Percentiles rank a stretch among this genome's conserved stretches.
Conservation (phyloP, 2,329 filamentous ascomycete genomes). For the Colletotrichum noveboracense region DNA sequence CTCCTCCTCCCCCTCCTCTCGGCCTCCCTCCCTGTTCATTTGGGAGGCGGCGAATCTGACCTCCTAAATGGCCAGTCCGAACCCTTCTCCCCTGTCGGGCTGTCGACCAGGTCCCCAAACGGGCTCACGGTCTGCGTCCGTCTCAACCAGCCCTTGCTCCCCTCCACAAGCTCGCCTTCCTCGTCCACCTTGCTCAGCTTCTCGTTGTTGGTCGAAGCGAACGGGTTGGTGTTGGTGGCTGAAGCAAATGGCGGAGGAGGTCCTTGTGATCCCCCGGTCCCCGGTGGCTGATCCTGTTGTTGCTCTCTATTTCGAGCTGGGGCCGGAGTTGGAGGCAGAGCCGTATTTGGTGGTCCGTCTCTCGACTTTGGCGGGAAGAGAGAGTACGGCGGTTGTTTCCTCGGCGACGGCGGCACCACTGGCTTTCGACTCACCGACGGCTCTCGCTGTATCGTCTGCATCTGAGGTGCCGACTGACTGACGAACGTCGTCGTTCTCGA, state of each 20-base stretch:
- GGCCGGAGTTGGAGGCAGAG: not conserved
- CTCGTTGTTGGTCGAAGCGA: not conserved
- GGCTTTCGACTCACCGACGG: constrained; percentile 1
- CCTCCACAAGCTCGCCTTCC: constrained; percentile 9
- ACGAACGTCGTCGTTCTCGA: constrained; percentile 7
- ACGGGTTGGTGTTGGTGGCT: not conserved
- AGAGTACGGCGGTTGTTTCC: not conserved
- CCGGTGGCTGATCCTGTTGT: not conserved
- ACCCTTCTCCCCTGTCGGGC: not conserved
- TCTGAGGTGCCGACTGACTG: not conserved
- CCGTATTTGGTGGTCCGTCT: not conserved
- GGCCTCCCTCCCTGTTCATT: not conserved
- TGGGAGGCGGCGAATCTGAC: not conserved
- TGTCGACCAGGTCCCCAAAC: constrained; percentile 33
- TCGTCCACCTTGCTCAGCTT: constrained; percentile 10
- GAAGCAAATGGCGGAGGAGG: not conserved
- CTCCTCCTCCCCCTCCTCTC: not conserved
- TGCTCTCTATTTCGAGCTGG: not conserved
- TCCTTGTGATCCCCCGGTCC: not conserved
- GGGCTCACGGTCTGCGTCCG: constrained; percentile 37
- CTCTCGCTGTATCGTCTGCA: not conserved
- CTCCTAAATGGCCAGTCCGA: constrained; percentile 13
- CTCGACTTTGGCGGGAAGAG: constrained; percentile 7
- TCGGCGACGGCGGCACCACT: constrained; percentile 4
- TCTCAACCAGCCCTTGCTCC: constrained; percentile 33